A percentile compares a stretch with the other conserved stretches of the same genome.
Conservation (phyloP, 768 basidiomycete species). For the Calocera cornea region DNA sequence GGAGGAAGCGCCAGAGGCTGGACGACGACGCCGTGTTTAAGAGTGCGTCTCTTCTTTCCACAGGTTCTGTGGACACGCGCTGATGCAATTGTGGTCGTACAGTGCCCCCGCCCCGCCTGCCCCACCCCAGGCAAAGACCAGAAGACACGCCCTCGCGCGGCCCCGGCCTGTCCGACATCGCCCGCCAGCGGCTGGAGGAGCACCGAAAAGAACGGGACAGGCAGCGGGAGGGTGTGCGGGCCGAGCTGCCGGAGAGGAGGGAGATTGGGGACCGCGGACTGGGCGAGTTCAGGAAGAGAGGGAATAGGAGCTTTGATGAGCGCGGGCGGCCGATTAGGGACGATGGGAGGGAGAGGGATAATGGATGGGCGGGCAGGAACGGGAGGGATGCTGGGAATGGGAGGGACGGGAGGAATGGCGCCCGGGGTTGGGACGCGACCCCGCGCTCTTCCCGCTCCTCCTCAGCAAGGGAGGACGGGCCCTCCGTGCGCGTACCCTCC, state of each 20-base stretch:
- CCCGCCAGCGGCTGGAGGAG: constrained; percentile 61
- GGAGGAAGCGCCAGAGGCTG: constrained; percentile 52
- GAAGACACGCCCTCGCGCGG: constrained; percentile 91
- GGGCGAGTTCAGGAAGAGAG: not conserved
- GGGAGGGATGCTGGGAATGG: not conserved
- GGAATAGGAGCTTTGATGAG: not conserved
- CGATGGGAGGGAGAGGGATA: not conserved
- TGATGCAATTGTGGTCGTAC: constrained; percentile 27
- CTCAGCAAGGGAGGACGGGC: constrained; percentile 37
- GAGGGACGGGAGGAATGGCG: not conserved
- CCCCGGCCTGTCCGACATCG: constrained; percentile 70
- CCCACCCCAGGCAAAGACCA: constrained; percentile 49
- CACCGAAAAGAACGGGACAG: constrained; percentile 55
- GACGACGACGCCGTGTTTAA: constrained; percentile 64
- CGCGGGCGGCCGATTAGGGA: not conserved
- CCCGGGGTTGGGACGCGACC: not conserved
- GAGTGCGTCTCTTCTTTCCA: constrained; percentile 35
- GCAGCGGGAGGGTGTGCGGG: constrained; percentile 2
- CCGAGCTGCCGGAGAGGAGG: not conserved
- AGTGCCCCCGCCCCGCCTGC: constrained; percentile 46
- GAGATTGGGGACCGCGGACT: not conserved
- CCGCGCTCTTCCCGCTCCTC: not conserved
- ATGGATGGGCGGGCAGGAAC: not conserved
- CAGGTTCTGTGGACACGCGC: not conserved
- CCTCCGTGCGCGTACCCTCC: constrained; percentile 81